Percentiles rank a stretch among this genome's conserved stretches.
phyloP scores from a whole-genome alignment of 305 asterid species.

The Fraxinus ornus region DNA sequence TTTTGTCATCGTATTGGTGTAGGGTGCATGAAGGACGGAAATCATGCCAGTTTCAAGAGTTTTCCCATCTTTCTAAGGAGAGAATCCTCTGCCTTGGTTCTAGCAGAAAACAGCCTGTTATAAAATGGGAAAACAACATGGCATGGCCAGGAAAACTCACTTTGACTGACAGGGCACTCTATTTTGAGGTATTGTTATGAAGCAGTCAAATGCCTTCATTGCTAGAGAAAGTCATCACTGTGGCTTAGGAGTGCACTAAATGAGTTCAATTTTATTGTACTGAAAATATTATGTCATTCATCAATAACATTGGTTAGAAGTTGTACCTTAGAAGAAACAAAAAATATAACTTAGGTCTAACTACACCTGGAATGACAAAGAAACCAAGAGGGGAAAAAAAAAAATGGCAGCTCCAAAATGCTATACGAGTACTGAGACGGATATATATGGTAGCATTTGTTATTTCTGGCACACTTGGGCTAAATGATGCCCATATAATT shows the following conservation, averaged over 20 bases:
- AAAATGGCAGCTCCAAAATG: neutral
- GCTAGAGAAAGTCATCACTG: slow-evolving; percentile 6
- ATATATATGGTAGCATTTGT: neutral
- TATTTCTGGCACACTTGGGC: neutral
- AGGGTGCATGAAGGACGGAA: slow-evolving; percentile 91
- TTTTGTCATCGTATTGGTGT: slow-evolving; percentile 24
- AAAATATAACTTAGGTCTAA: neutral
- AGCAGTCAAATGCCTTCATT: slow-evolving; percentile 18
- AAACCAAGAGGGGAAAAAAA: neutral
- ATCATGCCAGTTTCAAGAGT: slow-evolving; percentile 53
- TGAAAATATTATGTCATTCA: neutral
- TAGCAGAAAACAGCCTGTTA: slow-evolving; percentile 87
- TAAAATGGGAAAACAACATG: slow-evolving; percentile 86
- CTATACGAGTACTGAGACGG: neutral
- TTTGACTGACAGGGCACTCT: slow-evolving; percentile 79
- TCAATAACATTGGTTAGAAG: neutral
- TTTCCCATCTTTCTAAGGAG: slow-evolving; percentile 46
- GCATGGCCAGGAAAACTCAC: slow-evolving; percentile 96
- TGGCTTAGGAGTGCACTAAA: neutral
- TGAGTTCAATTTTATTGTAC: neutral
- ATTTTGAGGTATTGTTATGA: slow-evolving; percentile 71
- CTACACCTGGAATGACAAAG: neutral
- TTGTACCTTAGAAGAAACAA: neutral
- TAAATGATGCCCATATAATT: neutral
- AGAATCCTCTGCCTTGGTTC: slow-evolving; percentile 74